Evolutionary conservation across 129 eudicot genomes (phyloP).

Genomic region (Arctium lappa): DNA sequence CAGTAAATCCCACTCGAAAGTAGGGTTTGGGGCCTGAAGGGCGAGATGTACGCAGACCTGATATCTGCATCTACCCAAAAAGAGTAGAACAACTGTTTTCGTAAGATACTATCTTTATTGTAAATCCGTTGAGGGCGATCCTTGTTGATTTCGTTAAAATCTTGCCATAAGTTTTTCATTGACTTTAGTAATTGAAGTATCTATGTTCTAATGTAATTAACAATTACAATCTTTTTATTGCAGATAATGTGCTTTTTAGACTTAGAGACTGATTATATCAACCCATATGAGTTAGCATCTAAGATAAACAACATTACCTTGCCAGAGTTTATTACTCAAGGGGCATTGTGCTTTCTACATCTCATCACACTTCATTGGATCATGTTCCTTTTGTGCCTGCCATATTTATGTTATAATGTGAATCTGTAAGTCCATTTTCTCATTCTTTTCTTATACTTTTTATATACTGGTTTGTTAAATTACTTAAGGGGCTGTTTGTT

Average conservation of each 20-base stretch:
- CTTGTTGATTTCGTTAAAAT: not conserved
- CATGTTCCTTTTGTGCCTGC: conserved; percentile 59
- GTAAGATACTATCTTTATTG: not conserved
- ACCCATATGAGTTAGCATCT: conserved; percentile 72
- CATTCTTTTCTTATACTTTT: not conserved
- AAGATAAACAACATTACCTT: conserved; percentile 51
- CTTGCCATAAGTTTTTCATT: not conserved
- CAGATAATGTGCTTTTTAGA: conserved; percentile 88
- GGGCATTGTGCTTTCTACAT: conserved; percentile 59
- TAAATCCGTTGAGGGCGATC: not conserved
- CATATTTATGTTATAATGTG: conserved; percentile 53
- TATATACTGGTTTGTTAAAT: not conserved
- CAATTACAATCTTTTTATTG: conserved; percentile 24
- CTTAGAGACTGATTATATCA: conserved; percentile 67
- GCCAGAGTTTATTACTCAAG: conserved; percentile 63
- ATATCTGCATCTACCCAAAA: too few species aligned
- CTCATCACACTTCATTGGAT: conserved; percentile 69
- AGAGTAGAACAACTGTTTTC: too few species aligned
- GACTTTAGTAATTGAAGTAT: not conserved
- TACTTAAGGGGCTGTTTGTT: too few species aligned
- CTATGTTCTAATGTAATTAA: conserved; percentile 9
- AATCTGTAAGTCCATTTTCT: conserved; percentile 48
- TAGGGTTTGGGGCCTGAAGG: too few species aligned
- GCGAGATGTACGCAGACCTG: too few species aligned
- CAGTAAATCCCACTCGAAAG: too few species aligned